A percentile compares a stretch with the other conserved stretches of the same genome.
These are phyloP conservation scores for Wickerhamiella pararugosa DNA, from an alignment of 1,139 yeast species.

Conservation along the genomic window DNA sequence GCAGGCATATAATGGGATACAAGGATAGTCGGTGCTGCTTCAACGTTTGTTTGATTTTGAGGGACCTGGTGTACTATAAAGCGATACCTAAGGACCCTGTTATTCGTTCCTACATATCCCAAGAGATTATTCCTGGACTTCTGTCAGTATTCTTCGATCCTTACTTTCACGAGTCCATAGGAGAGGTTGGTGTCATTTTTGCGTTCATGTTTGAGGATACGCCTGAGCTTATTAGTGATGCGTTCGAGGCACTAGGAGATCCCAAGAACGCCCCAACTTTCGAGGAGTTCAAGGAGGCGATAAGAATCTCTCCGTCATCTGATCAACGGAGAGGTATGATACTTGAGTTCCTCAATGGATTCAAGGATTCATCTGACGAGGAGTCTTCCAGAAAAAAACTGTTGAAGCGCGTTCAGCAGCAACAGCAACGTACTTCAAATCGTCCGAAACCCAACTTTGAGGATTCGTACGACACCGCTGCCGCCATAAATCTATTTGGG, in stretches of 20 bases:
- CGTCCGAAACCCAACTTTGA: slow-evolving; percentile 12
- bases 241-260: slow-evolving; percentile 2
- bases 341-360: slow-evolving; percentile 42
- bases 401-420: slow-evolving; percentile 13
- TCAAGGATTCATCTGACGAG: slow-evolving; percentile 25
- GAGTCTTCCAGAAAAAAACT: slow-evolving; percentile 27
- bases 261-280: slow-evolving; percentile 18
- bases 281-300: slow-evolving; percentile 40
- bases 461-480: slow-evolving; percentile 15
- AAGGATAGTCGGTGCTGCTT: slow-evolving; percentile 87
- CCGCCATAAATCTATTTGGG: slow-evolving; percentile 15
- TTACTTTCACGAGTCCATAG: slow-evolving; percentile 72
- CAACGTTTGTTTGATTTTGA: slow-evolving; percentile 68
- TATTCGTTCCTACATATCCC: slow-evolving; percentile 50
- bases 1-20: slow-evolving; percentile 64
- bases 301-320: slow-evolving; percentile 46
- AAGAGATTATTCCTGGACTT: slow-evolving; percentile 34
- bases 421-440: slow-evolving; percentile 13
- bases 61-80: slow-evolving; percentile 41
- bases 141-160: slow-evolving; percentile 56
- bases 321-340: slow-evolving; percentile 64
- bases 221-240: slow-evolving; percentile 1
- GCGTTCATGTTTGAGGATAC: slow-evolving; percentile 44
- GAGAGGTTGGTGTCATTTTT: slow-evolving; percentile 79
- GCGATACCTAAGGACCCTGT: slow-evolving; percentile 59